A percentile compares a stretch with the other conserved stretches of the same genome.
phyloP scores from a whole-genome alignment of 257 asterid genomes.

The Nicotiana paniculata region DNA sequence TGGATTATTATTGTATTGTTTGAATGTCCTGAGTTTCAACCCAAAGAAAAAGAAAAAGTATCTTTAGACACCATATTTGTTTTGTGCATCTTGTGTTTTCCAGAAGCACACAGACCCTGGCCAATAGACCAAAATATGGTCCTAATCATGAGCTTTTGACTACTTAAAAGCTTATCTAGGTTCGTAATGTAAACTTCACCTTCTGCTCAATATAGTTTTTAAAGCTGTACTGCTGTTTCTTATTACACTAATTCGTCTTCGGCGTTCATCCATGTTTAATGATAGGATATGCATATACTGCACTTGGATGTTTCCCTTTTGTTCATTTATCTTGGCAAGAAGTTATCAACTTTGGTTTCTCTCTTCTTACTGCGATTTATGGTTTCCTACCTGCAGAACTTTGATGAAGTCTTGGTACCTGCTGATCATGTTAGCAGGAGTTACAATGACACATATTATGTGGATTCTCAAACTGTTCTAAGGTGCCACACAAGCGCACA shows the following conservation, averaged over 20 bases:
- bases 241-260: not conserved
- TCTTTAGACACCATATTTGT: not conserved
- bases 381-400: slow-evolving; percentile 55
- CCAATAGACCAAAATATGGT: not conserved
- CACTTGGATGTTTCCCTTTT: not conserved
- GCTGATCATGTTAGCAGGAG: slow-evolving; percentile 81
- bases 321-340: not conserved
- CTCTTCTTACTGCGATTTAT: not conserved
- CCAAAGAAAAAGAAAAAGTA: not conserved
- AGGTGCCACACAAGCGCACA: slow-evolving; percentile 99
- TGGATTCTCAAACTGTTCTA: slow-evolving; percentile 82
- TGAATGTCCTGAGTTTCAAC: not conserved
- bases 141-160: not conserved
- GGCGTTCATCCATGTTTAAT: not conserved
- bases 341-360: not conserved
- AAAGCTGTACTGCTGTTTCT: not conserved
- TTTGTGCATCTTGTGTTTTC: slow-evolving; percentile 1
- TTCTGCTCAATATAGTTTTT: not conserved
- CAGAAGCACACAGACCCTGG: not conserved
- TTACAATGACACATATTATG: slow-evolving; percentile 87
- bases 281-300: not conserved
- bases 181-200: not conserved
- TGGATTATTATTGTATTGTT: not conserved
- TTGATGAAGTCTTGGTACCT: slow-evolving; percentile 95
- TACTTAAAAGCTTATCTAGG: not conserved